Evolutionary conservation across 768 basidiomycete species (phyloP).

Genomic region (Rhodotorula babjevae): DNA sequence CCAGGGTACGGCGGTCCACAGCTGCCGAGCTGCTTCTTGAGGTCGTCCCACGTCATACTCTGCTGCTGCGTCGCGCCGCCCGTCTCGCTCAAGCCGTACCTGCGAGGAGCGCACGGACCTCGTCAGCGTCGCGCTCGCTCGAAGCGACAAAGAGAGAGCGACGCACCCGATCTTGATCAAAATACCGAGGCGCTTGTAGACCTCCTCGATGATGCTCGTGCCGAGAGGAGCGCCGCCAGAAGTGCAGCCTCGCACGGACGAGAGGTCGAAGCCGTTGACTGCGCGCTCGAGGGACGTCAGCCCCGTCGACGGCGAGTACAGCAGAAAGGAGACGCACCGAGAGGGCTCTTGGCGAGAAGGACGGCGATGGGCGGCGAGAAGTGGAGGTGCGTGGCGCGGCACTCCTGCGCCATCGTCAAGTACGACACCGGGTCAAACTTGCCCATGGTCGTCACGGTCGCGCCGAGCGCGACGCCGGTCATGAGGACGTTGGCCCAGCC

Average conservation of each 20-base stretch:
- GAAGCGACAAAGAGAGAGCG: no score
- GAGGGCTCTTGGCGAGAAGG: slow-evolving; percentile 42
- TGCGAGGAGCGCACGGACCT: not conserved
- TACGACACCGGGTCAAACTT: slow-evolving; percentile 43
- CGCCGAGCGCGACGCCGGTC: slow-evolving; percentile 37
- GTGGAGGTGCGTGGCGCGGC: slow-evolving; percentile 44
- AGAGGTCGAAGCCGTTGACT: slow-evolving; percentile 41
- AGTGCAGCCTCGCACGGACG: slow-evolving; percentile 40
- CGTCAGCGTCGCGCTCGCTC: not conserved
- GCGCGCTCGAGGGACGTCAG: not conserved
- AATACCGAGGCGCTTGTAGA: slow-evolving; percentile 39
- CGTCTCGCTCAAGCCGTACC: slow-evolving; percentile 42
- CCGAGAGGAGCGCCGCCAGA: slow-evolving; percentile 44
- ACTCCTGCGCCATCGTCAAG: slow-evolving; percentile 40
- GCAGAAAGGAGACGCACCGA: slow-evolving; percentile 9
- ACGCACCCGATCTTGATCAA: slow-evolving; percentile 41
- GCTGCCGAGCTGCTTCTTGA: slow-evolving; percentile 35
- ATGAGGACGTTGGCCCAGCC: slow-evolving; percentile 42
- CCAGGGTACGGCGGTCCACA: slow-evolving; percentile 28
- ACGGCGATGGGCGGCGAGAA: slow-evolving; percentile 45
- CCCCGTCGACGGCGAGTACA: no score
- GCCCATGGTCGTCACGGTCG: slow-evolving; percentile 37
- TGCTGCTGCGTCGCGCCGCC: slow-evolving; percentile 36
- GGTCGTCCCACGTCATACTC: slow-evolving; percentile 37
- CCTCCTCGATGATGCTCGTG: slow-evolving; percentile 38